A percentile compares a stretch with the other conserved stretches of the same genome.
Evolutionary conservation across 345 rosid species (phyloP).

Genomic region (Linum usitatissimum): DNA sequence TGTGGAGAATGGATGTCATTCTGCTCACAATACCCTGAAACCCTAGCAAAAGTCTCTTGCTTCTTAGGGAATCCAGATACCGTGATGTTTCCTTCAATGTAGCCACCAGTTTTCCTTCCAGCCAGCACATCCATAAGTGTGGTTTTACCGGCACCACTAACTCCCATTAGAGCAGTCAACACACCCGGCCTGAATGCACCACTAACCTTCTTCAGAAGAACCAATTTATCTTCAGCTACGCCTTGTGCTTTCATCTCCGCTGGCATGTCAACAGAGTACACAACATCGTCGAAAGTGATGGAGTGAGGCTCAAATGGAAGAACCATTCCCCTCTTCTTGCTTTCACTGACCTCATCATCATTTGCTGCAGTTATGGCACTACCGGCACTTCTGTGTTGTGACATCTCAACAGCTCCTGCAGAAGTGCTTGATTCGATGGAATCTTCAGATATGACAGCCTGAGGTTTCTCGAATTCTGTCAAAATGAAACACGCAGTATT

Average conservation of each 20-base stretch:
- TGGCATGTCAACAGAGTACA: background rate
- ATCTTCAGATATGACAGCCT: background rate
- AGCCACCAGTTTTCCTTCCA: constrained; percentile 6
- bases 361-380: background rate
- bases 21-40: constrained; percentile 3
- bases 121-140: constrained; percentile 4
- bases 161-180: constrained; percentile 4
- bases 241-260: background rate
- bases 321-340: background rate
- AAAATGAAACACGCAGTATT: background rate
- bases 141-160: constrained; percentile 7
- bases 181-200: constrained; percentile 7
- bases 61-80: background rate
- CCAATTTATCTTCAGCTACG: background rate
- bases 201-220: background rate
- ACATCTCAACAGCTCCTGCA: background rate
- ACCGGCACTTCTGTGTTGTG: background rate
- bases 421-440: background rate
- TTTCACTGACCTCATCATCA: background rate
- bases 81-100: constrained; percentile 1
- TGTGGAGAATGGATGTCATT: constrained; percentile 4
- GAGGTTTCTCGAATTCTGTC: background rate
- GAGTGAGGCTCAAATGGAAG: background rate
- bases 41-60: constrained; percentile 3
- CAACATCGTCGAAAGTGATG: background rate